Conservation (phyloP, 2,329 filamentous ascomycete species). For the Chaetomiaceae sp. region DNA sequence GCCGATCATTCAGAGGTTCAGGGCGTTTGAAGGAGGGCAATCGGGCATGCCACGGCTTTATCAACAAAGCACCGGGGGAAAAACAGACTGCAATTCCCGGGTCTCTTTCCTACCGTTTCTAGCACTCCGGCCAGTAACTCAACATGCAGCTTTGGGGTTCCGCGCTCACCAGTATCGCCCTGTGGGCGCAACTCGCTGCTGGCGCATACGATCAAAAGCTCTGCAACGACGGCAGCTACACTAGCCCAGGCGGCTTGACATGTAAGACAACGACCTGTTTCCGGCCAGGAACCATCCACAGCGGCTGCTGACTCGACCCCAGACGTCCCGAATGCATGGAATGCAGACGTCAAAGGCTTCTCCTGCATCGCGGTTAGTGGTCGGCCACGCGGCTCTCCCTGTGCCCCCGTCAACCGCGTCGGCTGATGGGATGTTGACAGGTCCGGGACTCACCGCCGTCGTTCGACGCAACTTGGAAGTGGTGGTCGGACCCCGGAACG, state of each 20-base stretch:
- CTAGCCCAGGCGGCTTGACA: constrained; percentile 23
- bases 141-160: constrained; percentile 12
- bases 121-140: not conserved
- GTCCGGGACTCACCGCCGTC: constrained; percentile 27
- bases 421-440: constrained; percentile 13
- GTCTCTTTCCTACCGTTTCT: not conserved
- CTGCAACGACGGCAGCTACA: constrained; percentile 29
- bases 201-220: constrained; percentile 28
- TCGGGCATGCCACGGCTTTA: not conserved
- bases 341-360: constrained; percentile 27
- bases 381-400: not conserved
- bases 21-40: not conserved
- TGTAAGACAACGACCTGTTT: constrained; percentile 22
- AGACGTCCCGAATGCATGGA: constrained; percentile 33
- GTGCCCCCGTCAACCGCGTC: not conserved
- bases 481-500: constrained; percentile 25
- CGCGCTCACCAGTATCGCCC: constrained; percentile 10
- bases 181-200: constrained; percentile 12
- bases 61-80: constrained; percentile 2
- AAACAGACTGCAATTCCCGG: not conserved
- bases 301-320: constrained; percentile 4
- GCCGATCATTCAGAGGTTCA: not conserved
- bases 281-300: not conserved
- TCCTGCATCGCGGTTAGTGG: constrained; percentile 30
- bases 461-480: constrained; percentile 33